phyloP scores from a whole-genome alignment of 768 basidiomycete genomes.

The Tulasnella sp. region DNA sequence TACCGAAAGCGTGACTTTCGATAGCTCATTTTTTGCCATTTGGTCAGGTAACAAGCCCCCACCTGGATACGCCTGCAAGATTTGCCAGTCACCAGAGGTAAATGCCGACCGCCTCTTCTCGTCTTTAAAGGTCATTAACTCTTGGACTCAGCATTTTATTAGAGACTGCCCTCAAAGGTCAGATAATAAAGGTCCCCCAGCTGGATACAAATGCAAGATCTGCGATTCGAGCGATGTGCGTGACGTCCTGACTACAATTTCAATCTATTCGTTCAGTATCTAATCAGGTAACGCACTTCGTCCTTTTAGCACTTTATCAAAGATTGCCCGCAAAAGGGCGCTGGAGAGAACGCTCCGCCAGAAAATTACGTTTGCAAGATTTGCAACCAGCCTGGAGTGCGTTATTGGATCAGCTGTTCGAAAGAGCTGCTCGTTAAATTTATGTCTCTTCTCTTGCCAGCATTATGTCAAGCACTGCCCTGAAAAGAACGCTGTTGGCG shows the following conservation, averaged over 20 bases:
- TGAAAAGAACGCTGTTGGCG: conserved; percentile 66
- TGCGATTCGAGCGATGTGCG: conserved; percentile 70
- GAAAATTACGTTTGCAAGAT: conserved; percentile 85
- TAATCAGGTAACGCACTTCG: conserved; percentile 20
- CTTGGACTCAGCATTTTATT: conserved; percentile 34
- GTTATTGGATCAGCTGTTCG: conserved; percentile 30
- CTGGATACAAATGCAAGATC: conserved; percentile 70
- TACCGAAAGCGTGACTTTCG: neutral
- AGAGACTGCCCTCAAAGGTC: conserved; percentile 35
- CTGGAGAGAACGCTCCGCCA: conserved; percentile 48
- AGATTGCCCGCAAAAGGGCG: conserved; percentile 67
- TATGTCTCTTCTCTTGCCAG: conserved; percentile 38
- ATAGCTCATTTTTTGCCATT: neutral
- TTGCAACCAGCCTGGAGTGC: conserved; percentile 56
- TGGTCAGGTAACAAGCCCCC: neutral
- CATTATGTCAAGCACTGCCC: conserved; percentile 91
- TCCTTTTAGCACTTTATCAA: conserved; percentile 67
- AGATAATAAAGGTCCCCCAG: conserved; percentile 39
- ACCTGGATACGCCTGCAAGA: conserved; percentile 8
- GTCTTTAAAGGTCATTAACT: neutral
- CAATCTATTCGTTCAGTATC: neutral
- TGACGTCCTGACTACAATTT: neutral
- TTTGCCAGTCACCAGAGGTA: conserved; percentile 30
- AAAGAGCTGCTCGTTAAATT: neutral
- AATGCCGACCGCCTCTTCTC: neutral